These are phyloP conservation scores for Pistacia vera DNA, from an alignment of 345 rosid genomes.

Conservation along the genomic window DNA sequence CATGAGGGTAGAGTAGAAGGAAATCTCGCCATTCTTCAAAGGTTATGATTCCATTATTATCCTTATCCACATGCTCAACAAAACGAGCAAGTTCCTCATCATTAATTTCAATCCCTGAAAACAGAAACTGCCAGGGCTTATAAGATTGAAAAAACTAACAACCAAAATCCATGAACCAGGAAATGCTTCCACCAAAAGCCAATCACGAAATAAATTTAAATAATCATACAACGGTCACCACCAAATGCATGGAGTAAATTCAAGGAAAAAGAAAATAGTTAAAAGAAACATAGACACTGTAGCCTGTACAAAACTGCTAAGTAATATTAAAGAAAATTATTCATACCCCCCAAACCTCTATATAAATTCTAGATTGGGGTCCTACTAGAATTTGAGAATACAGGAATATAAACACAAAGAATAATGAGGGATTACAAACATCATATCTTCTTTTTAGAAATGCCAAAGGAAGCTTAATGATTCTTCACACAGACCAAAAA, in stretches of 20 bases:
- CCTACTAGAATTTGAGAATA: neutral
- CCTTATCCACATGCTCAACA: conserved; percentile 97
- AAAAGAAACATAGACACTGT: neutral
- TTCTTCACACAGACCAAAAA: neutral
- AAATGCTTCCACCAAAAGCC: conserved; percentile 16
- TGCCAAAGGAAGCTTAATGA: neutral
- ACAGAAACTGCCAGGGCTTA: conserved; percentile 47
- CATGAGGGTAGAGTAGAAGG: conserved; percentile 91
- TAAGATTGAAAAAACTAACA: conserved; percentile 29
- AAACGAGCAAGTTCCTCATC: conserved; percentile 89
- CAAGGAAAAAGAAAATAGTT: conserved; percentile 10
- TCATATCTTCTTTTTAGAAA: neutral
- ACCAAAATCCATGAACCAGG: neutral
- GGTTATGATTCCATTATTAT: conserved; percentile 90
- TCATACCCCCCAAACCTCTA: neutral
- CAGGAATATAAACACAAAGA: conserved; percentile 1
- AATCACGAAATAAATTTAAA: neutral
- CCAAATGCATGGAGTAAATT: neutral
- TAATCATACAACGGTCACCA: conserved; percentile 4
- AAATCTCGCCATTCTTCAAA: conserved; percentile 99
- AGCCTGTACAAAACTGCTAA: neutral
- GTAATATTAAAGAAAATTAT: neutral
- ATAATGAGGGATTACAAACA: conserved; percentile 4
- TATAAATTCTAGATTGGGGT: neutral
- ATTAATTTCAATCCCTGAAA: conserved; percentile 79